phyloP scores from a whole-genome alignment of 2,329 filamentous ascomycete genomes.

The Ilyonectria destructans region DNA sequence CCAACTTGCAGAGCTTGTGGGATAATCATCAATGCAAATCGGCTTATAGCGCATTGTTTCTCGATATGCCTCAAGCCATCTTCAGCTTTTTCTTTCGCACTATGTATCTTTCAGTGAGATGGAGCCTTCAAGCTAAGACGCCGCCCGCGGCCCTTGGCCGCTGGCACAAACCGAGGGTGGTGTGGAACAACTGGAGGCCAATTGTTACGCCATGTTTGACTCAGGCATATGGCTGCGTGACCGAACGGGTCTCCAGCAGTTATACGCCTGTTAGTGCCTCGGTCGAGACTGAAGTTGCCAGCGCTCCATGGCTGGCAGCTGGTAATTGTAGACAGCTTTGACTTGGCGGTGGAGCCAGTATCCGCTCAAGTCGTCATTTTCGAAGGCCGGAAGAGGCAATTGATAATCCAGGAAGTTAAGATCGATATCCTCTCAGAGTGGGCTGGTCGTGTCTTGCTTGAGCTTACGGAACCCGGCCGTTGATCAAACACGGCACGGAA shows the following conservation, averaged over 20 bases:
- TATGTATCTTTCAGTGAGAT: background rate
- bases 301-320: background rate
- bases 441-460: background rate
- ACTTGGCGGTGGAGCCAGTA: background rate
- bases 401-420: background rate
- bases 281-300: background rate
- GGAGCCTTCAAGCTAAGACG: background rate
- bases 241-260: background rate
- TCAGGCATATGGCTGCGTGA: conserved; percentile 30
- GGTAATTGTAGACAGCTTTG: background rate
- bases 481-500: conserved; percentile 9
- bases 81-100: background rate
- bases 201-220: conserved; percentile 37
- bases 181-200: conserved; percentile 14
- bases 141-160: background rate
- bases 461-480: conserved; percentile 1
- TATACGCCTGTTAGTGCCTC: background rate
- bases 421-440: conserved; percentile 6
- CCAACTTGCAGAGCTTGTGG: background rate
- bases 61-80: background rate
- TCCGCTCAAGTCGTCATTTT: conserved; percentile 1
- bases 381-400: conserved; percentile 18
- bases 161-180: conserved; percentile 21
- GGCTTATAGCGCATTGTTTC: background rate
- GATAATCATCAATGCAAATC: background rate